Conservation (phyloP, 495 filamentous ascomycete genomes). For the Opeltia flavorubescens region DNA sequence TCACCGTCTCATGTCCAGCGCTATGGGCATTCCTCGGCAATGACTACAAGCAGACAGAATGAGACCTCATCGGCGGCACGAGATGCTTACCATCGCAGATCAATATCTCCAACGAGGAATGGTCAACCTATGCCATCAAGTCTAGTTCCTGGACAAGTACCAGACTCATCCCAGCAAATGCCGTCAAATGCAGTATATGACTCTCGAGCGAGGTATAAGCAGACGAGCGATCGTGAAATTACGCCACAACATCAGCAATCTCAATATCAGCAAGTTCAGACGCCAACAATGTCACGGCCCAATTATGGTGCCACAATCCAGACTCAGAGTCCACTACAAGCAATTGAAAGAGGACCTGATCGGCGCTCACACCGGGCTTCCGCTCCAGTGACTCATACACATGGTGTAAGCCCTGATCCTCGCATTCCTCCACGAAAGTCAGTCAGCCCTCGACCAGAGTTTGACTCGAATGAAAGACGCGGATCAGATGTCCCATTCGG, state of each 20-base stretch:
- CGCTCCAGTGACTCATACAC: constrained; percentile 21
- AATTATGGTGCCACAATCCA: neutral
- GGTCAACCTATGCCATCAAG: constrained; percentile 45
- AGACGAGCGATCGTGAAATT: neutral
- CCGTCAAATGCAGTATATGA: neutral
- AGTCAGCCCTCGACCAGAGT: constrained; percentile 51
- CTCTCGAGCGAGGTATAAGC: neutral
- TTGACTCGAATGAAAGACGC: constrained; percentile 32
- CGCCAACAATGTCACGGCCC: neutral
- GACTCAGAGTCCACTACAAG: constrained; percentile 2
- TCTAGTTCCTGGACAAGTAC: constrained; percentile 57
- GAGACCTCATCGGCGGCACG: constrained; percentile 7
- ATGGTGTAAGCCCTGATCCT: constrained; percentile 47
- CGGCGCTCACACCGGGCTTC: constrained; percentile 12
- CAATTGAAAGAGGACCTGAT: constrained; percentile 5
- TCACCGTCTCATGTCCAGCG: constrained; percentile 19
- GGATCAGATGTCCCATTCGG: constrained; percentile 65
- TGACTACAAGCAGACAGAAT: constrained; percentile 23
- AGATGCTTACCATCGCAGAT: constrained; percentile 10
- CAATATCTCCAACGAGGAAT: constrained; percentile 20
- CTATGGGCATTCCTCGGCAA: constrained; percentile 43
- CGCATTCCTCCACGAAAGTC: constrained; percentile 58
- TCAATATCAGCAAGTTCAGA: neutral
- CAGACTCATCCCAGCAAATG: constrained; percentile 18
- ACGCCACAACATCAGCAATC: constrained; percentile 1